Percentiles rank a stretch among this genome's conserved stretches.
Conservation (phyloP, 371 early-diverging fungal genomes). For the Mucor plumbeus region DNA sequence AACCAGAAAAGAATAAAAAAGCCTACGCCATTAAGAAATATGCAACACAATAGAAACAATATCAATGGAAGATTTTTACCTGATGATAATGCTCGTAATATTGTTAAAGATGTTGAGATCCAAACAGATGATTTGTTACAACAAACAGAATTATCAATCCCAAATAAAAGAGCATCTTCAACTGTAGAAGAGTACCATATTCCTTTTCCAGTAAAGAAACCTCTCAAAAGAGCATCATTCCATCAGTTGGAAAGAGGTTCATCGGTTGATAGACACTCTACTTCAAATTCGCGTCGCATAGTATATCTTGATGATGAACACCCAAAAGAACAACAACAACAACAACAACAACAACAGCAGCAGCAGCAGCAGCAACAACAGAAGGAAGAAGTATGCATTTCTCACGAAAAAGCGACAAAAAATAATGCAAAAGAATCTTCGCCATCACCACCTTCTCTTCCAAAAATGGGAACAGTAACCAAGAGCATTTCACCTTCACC, state of each 20-base stretch:
- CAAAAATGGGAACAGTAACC: not conserved
- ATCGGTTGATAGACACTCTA: not conserved
- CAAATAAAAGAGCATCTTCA: not conserved
- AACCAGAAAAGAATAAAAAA: not conserved
- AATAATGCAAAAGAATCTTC: not conserved
- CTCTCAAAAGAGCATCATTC: not conserved
- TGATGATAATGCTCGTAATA: constrained; percentile 6
- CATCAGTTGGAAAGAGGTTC: not conserved
- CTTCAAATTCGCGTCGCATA: not conserved
- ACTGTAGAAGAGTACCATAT: not conserved
- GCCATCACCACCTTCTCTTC: not conserved
- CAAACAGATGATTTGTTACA: constrained; percentile 19
- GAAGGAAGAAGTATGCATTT: not conserved
- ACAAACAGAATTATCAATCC: not conserved
- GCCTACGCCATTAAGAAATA: not conserved
- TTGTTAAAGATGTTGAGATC: constrained; percentile 16
- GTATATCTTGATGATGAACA: not conserved
- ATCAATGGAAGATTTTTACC: constrained; percentile 23
- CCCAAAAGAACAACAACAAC: not conserved
- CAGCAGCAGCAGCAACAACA: not conserved
- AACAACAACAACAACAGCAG: not conserved
- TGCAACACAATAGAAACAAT: not conserved
- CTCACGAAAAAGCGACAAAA: not conserved
- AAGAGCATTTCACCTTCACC: not conserved
- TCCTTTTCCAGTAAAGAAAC: not conserved